Base-by-base conservation (phyloP, 257 asterid species). In the Eustoma russellianum region DNA sequence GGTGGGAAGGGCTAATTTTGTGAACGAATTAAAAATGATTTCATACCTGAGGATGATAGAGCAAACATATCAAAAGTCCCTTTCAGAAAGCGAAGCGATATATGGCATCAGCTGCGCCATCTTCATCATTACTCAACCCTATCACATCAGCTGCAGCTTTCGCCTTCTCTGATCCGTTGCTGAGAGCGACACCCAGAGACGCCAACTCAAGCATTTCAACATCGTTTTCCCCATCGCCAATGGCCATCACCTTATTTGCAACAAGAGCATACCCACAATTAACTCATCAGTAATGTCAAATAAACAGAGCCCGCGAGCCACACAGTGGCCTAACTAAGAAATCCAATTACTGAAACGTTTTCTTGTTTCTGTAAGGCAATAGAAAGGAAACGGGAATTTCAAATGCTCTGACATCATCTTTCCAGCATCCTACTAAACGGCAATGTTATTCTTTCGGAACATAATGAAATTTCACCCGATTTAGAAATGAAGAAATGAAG, bases 221-320 rank as follows among this genome's bases (percentile, higher is more conserved):
- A 28, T 92, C 98, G 64, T 92, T 92, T 74, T 92, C 98, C 41
- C 98, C 98, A 56, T 92, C 98, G 17, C 98, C 98, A 48, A 92
- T 82, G 24, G 98, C 98, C 98, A 91, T 91, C 33, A 91, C 67
- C 97, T 91, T 62, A 46, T 45, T 33, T 28, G 16, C 54, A 48
- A 66, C 2, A 46, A 13, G 9, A 48, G 17, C 43, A 38, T 38
- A 38, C 5, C 43, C 43, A 38, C 43, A 38, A 7, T 38, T 38
- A 38, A 5, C 43, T 38, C 43, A 38, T 24, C 30, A 24, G 3
- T 24, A 0, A 24, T 2, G 30, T 24, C 30, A 2, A 24, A 24
- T 1, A 24, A 24, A 24, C 30, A 24, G 30, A 24, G 30, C 30
- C 30, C 30, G 3, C 3, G 30, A 24, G 30, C 30, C 30, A 24